A percentile compares a stretch with the other conserved stretches of the same genome.
Evolutionary conservation across 352 stramenopile species (phyloP).

Genomic region (Aphanomyces astaci): DNA sequence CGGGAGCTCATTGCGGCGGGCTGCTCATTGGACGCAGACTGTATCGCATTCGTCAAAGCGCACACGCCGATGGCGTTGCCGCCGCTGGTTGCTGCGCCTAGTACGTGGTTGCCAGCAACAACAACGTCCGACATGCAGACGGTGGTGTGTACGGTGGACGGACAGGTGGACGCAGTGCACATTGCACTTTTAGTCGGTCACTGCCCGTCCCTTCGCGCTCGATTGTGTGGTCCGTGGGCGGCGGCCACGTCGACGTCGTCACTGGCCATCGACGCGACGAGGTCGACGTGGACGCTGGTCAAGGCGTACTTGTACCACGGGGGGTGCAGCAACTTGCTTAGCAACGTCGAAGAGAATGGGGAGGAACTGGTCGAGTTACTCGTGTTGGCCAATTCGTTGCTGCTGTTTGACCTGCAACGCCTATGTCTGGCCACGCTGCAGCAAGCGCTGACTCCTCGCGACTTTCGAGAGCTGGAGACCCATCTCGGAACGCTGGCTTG

Average conservation of each 20-base stretch:
- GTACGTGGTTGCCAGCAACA: not conserved
- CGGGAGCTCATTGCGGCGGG: conserved; percentile 9
- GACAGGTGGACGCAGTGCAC: not conserved
- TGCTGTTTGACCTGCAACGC: not conserved
- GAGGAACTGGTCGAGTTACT: not conserved
- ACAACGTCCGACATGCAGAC: not conserved
- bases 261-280: not conserved
- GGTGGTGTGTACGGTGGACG: not conserved
- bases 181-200: not conserved
- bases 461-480: not conserved
- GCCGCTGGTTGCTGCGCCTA: not conserved
- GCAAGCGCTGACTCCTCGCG: not conserved
- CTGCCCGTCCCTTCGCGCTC: conserved; percentile 6
- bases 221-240: not conserved
- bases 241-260: not conserved
- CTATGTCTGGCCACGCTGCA: not conserved
- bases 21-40: conserved; percentile 3
- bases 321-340: not conserved
- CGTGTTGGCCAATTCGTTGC: not conserved
- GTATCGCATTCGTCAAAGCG: conserved; percentile 5
- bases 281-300: not conserved
- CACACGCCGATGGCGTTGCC: not conserved
- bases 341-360: not conserved
- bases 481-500: not conserved
- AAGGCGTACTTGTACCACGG: not conserved